Conservation (phyloP, 805 yeast genomes). For the Cyberlindnera nakhonratchasimensis region DNA sequence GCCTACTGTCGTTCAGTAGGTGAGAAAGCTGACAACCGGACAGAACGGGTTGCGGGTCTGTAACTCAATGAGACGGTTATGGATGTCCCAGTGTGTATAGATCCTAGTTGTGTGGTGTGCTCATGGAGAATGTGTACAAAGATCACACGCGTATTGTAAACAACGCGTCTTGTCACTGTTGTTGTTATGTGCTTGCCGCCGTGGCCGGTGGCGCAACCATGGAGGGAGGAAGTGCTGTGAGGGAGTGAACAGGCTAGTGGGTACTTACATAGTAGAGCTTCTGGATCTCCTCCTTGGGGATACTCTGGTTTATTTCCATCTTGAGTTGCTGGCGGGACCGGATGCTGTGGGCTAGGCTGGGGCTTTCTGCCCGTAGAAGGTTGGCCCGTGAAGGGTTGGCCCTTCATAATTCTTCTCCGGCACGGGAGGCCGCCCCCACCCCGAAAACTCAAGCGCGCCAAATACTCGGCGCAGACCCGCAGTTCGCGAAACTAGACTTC, state of each 20-base stretch:
- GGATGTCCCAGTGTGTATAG: neutral
- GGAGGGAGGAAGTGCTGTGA: neutral
- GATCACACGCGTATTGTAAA: constrained; percentile 2
- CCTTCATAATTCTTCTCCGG: constrained; percentile 11
- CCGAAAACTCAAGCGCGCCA: neutral
- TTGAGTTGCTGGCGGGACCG: constrained; percentile 1
- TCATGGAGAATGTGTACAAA: neutral
- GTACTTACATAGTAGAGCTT: constrained; percentile 27
- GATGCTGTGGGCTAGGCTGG: constrained; percentile 1
- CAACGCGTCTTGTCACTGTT: constrained; percentile 7
- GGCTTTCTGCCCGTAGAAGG: constrained; percentile 8
- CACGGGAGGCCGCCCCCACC: constrained; percentile 3
- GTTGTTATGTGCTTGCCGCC: neutral
- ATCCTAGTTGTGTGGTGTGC: neutral
- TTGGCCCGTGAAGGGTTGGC: constrained; percentile 13
- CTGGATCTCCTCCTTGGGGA: constrained; percentile 28
- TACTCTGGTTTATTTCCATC: constrained; percentile 25
- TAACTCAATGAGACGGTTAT: neutral
- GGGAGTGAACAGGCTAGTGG: neutral
- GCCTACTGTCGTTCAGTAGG: neutral
- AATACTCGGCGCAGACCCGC: constrained; percentile 1
- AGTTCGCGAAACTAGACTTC: constrained; percentile 5
- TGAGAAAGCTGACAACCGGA: no score
- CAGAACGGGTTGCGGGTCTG: no score
- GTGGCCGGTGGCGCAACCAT: constrained; percentile 2